A percentile compares a stretch with the other conserved stretches of the same genome.
These are phyloP conservation scores for Metarhizium album DNA, from an alignment of 2,329 filamentous ascomycete genomes.

Conservation along the genomic window DNA sequence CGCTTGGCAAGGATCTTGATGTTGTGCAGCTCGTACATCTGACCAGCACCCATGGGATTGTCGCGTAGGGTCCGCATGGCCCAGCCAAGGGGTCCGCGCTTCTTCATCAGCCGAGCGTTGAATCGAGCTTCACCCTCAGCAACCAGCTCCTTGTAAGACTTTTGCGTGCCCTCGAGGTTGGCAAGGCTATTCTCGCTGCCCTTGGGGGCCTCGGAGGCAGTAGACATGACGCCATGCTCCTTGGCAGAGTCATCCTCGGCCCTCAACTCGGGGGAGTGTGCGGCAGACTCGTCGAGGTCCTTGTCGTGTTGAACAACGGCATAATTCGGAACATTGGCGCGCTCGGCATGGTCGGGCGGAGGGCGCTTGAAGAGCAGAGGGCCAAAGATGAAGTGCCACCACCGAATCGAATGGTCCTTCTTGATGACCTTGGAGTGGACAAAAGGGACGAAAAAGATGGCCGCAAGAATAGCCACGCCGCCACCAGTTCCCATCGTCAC, in stretches of 20 bases:
- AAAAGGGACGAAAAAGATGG: constrained; percentile 64
- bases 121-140: constrained; percentile 46
- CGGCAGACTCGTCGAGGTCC: constrained; percentile 31
- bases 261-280: constrained; percentile 18
- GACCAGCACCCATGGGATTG: constrained; percentile 61
- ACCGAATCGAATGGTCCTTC: constrained; percentile 53
- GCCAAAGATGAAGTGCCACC: constrained; percentile 51
- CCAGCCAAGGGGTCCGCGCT: constrained; percentile 62
- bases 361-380: constrained; percentile 54
- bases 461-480: constrained; percentile 47
- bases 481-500: constrained; percentile 55
- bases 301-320: constrained; percentile 60
- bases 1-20: constrained; percentile 52
- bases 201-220: constrained; percentile 9
- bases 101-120: constrained; percentile 51
- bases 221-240: constrained; percentile 3
- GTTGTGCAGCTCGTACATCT: constrained; percentile 67
- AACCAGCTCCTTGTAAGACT: constrained; percentile 50
- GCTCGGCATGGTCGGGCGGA: constrained; percentile 38
- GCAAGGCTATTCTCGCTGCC: constrained; percentile 24
- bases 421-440: constrained; percentile 57
- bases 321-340: constrained; percentile 59
- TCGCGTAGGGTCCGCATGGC: constrained; percentile 67
- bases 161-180: constrained; percentile 36
- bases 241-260: constrained; percentile 16